phyloP scores from a whole-genome alignment of 2,329 filamentous ascomycete species.

The Myriosclerotinia scirpicola region DNA sequence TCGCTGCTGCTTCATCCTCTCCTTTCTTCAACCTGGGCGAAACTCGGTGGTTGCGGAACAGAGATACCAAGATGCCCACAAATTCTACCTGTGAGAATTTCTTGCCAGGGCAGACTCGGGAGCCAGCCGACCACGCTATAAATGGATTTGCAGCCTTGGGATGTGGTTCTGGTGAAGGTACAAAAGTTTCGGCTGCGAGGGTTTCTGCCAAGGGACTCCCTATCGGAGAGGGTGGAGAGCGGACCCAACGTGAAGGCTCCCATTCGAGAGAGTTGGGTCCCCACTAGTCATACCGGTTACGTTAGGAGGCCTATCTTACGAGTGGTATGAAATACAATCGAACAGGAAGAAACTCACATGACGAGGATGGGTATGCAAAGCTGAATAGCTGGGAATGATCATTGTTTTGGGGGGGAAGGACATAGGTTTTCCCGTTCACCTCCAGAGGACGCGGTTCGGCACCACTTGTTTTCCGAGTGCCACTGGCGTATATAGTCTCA shows the following conservation, averaged over 20 bases:
- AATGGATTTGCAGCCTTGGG: neutral
- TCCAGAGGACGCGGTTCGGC: neutral
- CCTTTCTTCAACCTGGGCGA: neutral
- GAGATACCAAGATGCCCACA: neutral
- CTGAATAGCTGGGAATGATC: slow-evolving; percentile 19
- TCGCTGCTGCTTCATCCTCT: neutral
- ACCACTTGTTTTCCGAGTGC: slow-evolving; percentile 7
- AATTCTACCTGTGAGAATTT: neutral
- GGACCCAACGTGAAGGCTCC: slow-evolving; percentile 15
- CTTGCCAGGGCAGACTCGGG: neutral
- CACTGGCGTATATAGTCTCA: slow-evolving; percentile 11
- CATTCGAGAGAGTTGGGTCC: slow-evolving; percentile 12
- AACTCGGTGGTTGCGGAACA: neutral
- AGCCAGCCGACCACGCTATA: neutral
- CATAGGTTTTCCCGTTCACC: neutral
- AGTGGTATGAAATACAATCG: no score
- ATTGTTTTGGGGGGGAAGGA: slow-evolving; percentile 7
- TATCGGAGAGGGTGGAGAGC: neutral
- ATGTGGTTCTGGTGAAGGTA: neutral
- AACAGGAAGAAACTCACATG: neutral
- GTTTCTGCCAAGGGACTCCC: neutral
- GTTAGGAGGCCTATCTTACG: no score
- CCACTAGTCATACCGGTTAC: neutral
- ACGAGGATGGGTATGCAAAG: slow-evolving; percentile 16
- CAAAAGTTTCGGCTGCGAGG: neutral